phyloP scores from a whole-genome alignment of 306 rosid genomes.

The Vigna unguiculata region DNA sequence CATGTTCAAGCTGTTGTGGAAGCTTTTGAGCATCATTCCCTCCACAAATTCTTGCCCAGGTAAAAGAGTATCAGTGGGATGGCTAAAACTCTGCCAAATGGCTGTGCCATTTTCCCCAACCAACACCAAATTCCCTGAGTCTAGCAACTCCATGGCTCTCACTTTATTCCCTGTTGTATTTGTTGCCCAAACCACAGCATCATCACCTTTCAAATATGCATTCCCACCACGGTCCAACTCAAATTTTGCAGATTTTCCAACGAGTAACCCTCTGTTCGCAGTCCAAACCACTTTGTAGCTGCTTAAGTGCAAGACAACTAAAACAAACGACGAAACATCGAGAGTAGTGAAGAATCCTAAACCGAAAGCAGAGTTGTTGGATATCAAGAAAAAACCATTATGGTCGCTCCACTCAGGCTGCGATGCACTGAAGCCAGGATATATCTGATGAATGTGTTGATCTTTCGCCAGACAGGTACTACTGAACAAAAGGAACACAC shows the following conservation, averaged over 20 bases:
- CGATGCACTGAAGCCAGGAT: slow-evolving; percentile 65
- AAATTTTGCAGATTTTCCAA: slow-evolving; percentile 63
- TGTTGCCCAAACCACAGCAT: slow-evolving; percentile 67
- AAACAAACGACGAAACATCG: slow-evolving; percentile 69
- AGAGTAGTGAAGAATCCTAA: slow-evolving; percentile 70
- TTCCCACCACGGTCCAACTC: slow-evolving; percentile 66
- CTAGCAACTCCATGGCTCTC: slow-evolving; percentile 62
- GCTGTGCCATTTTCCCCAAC: slow-evolving; percentile 47
- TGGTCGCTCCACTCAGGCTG: slow-evolving; percentile 63
- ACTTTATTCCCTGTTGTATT: slow-evolving; percentile 57
- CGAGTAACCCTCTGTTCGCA: slow-evolving; percentile 75
- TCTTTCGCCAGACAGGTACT: slow-evolving; percentile 55
- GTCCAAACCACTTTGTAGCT: slow-evolving; percentile 74
- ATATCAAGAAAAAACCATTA: slow-evolving; percentile 68
- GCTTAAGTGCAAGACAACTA: slow-evolving; percentile 64
- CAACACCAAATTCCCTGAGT: slow-evolving; percentile 81
- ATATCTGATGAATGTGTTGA: slow-evolving; percentile 50
- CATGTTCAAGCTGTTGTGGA: slow-evolving; percentile 63
- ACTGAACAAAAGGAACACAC: slow-evolving; percentile 46
- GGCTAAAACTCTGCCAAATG: slow-evolving; percentile 84
- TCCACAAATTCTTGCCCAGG: slow-evolving; percentile 70
- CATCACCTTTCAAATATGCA: slow-evolving; percentile 54
- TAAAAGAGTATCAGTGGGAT: slow-evolving; percentile 90
- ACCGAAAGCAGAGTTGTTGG: slow-evolving; percentile 66
- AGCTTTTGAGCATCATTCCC: slow-evolving; percentile 80